Conservation (phyloP, 2,329 filamentous ascomycete genomes). For the Chrysoporthe deuterocubensis region DNA sequence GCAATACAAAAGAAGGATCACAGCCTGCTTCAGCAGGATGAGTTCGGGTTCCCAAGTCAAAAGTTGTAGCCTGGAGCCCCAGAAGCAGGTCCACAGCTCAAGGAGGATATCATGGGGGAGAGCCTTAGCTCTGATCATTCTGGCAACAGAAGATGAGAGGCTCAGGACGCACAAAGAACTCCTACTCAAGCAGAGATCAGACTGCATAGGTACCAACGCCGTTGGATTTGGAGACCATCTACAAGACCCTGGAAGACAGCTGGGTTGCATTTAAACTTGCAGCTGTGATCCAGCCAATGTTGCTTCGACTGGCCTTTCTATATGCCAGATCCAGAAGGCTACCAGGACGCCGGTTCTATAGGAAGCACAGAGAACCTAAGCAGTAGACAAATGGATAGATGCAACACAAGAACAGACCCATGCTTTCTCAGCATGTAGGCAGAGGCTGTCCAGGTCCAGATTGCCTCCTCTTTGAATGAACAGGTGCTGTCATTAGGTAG, state of each 20-base stretch:
- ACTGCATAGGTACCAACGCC: neutral
- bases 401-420: neutral
- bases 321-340: neutral
- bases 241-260: slow-evolving; percentile 1
- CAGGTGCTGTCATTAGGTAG: neutral
- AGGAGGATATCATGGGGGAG: neutral
- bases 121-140: neutral
- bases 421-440: neutral
- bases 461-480: neutral
- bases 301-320: slow-evolving; percentile 4
- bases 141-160: neutral
- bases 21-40: slow-evolving; percentile 6
- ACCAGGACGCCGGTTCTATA: neutral
- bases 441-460: neutral
- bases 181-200: neutral
- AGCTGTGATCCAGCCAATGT: slow-evolving; percentile 3
- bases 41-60: neutral
- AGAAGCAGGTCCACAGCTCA: neutral
- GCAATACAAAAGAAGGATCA: neutral
- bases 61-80: neutral
- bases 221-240: neutral
- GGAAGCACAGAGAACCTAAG: neutral
- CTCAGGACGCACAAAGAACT: neutral
- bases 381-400: neutral
- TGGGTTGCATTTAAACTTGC: slow-evolving; percentile 18